Conservation (phyloP, 805 yeast species). For the Tetrapisispora pingtungensis region DNA sequence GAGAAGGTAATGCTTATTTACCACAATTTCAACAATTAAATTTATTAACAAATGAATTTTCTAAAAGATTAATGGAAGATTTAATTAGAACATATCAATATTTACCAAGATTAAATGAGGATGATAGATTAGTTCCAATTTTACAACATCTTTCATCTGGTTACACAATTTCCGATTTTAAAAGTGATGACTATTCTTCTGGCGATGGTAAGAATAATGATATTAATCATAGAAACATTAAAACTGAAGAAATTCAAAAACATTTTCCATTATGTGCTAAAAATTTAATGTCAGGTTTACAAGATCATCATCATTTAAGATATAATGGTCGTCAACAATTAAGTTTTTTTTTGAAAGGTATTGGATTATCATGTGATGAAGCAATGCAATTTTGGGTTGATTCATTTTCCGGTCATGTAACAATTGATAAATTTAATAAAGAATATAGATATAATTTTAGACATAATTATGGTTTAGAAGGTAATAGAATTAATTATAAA, state of each 20-base stretch:
- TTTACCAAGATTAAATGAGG: constrained; percentile 81
- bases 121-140: constrained; percentile 78
- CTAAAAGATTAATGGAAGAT: constrained; percentile 39
- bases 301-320: constrained; percentile 58
- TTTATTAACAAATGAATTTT: constrained; percentile 60
- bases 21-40: constrained; percentile 74
- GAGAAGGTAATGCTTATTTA: constrained; percentile 68
- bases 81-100: constrained; percentile 63
- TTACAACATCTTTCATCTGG: constrained; percentile 69
- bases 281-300: constrained; percentile 53
- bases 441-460: constrained; percentile 83
- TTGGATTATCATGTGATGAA: constrained; percentile 81
- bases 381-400: constrained; percentile 76
- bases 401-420: constrained; percentile 54
- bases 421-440: constrained; percentile 69
- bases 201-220: constrained; percentile 31
- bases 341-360: constrained; percentile 75
- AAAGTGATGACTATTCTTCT: constrained; percentile 25
- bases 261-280: constrained; percentile 80
- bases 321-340: constrained; percentile 81
- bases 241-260: constrained; percentile 40
- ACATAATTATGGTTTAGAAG: constrained; percentile 87
- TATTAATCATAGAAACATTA: constrained; percentile 54
- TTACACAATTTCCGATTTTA: constrained; percentile 46
- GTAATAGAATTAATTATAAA: constrained; percentile 72